These are phyloP conservation scores for Mentha longifolia DNA, from an alignment of 257 asterid genomes.

Conservation along the genomic window DNA sequence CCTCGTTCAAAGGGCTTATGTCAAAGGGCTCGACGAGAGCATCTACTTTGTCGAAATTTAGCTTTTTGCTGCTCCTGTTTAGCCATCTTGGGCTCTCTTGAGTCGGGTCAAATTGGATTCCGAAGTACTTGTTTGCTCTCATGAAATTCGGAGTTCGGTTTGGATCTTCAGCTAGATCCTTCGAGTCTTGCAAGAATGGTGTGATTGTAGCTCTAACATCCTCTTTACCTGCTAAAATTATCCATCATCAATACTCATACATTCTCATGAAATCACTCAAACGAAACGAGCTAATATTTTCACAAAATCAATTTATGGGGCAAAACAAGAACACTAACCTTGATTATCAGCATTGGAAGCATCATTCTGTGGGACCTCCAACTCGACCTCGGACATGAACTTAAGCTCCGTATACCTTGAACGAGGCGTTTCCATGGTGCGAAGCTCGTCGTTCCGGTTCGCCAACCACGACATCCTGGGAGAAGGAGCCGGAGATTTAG, in stretches of 20 bases:
- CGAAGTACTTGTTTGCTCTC: conserved; percentile 62
- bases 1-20: conserved; percentile 40
- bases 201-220: conserved; percentile 46
- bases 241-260: neutral
- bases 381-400: conserved; percentile 52
- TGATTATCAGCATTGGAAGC: conserved; percentile 44
- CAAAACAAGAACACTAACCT: conserved; percentile 23
- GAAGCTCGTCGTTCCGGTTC: conserved; percentile 22
- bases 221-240: conserved; percentile 45
- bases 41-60: conserved; percentile 45
- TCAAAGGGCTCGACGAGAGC: conserved; percentile 45
- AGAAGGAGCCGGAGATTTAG: conserved; percentile 62
- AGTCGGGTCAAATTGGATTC: conserved; percentile 69
- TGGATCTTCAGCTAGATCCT: conserved; percentile 51
- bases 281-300: too few relatives aligned
- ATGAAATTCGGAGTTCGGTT: conserved; percentile 54
- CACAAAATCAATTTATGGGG: too few relatives aligned
- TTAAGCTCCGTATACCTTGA: conserved; percentile 61
- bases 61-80: conserved; percentile 42
- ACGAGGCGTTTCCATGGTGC: conserved; percentile 41
- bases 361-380: conserved; percentile 58
- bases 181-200: conserved; percentile 49
- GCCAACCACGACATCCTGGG: conserved; percentile 58
- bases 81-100: conserved; percentile 77
- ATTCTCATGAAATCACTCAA: too few relatives aligned